phyloP scores from a whole-genome alignment of 2,329 filamentous ascomycete species.

The Celoporthe dispersa region DNA sequence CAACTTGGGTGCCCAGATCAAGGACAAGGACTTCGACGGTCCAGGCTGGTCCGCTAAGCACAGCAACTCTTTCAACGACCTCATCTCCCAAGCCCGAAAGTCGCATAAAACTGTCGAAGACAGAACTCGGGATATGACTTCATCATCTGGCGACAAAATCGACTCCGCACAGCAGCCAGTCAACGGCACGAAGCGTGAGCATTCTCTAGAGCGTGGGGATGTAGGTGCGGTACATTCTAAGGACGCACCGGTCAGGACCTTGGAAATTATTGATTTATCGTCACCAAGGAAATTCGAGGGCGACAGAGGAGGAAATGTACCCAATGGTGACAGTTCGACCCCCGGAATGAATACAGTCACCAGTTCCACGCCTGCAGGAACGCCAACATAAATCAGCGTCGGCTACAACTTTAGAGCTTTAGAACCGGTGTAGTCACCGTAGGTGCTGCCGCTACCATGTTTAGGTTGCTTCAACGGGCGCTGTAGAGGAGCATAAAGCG shows the following conservation, averaged over 20 bases:
- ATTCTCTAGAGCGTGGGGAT: background rate
- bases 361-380: background rate
- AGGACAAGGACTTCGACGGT: constrained; percentile 87
- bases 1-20: constrained; percentile 59
- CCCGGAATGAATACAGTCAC: background rate
- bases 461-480: background rate
- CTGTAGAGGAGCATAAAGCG: background rate
- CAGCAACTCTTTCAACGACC: constrained; percentile 73
- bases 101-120: constrained; percentile 39
- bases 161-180: background rate
- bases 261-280: background rate
- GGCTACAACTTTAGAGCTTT: constrained; percentile 3
- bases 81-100: constrained; percentile 77
- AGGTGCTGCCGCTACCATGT: background rate
- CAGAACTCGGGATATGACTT: background rate
- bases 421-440: constrained; percentile 1
- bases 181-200: background rate
- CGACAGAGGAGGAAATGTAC: background rate
- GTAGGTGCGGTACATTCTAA: background rate
- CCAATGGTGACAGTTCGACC: background rate
- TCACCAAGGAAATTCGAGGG: background rate
- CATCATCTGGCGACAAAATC: background rate
- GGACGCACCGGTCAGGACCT: background rate
- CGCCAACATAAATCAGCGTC: background rate
- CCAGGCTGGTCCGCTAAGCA: constrained; percentile 75